Evolutionary conservation across 2,329 filamentous ascomycete genomes (phyloP).

Genomic region (Pseudopyrenochaeta lycopersici): DNA sequence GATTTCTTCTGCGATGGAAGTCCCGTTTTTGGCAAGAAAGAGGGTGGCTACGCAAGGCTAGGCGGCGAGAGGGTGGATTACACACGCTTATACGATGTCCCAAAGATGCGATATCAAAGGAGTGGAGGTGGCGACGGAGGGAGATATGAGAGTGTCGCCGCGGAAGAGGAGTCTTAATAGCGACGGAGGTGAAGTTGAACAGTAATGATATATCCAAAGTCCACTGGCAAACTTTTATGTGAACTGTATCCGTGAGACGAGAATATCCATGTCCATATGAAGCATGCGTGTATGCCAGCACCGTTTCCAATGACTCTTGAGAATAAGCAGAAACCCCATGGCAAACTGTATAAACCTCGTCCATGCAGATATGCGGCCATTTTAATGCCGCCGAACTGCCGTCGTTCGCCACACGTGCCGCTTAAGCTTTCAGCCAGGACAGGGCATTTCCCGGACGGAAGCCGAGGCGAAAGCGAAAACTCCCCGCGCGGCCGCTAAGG

Average conservation of each 20-base stretch:
- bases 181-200: background rate
- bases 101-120: slow-evolving; percentile 69
- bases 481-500: slow-evolving; percentile 28
- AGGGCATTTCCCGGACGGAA: slow-evolving; percentile 6
- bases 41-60: slow-evolving; percentile 78
- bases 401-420: background rate
- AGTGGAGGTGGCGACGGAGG: slow-evolving; percentile 44
- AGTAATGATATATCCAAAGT: too few relatives aligned
- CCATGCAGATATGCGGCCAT: background rate
- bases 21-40: slow-evolving; percentile 77
- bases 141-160: slow-evolving; percentile 67
- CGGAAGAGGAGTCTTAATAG: slow-evolving; percentile 36
- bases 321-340: too few relatives aligned
- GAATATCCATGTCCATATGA: background rate
- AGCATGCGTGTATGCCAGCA: background rate
- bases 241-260: background rate
- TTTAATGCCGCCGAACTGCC: slow-evolving; percentile 4
- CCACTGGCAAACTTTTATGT: too few relatives aligned
- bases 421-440: background rate
- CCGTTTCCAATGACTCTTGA: too few relatives aligned
- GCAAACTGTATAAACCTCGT: background rate
- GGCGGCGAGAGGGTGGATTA: slow-evolving; percentile 86
- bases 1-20: slow-evolving; percentile 97
- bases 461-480: slow-evolving; percentile 33
- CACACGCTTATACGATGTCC: slow-evolving; percentile 86